Percentiles rank a stretch among this genome's conserved stretches.
phyloP scores from a whole-genome alignment of 768 basidiomycete species.

The Tricholoma terreum region DNA sequence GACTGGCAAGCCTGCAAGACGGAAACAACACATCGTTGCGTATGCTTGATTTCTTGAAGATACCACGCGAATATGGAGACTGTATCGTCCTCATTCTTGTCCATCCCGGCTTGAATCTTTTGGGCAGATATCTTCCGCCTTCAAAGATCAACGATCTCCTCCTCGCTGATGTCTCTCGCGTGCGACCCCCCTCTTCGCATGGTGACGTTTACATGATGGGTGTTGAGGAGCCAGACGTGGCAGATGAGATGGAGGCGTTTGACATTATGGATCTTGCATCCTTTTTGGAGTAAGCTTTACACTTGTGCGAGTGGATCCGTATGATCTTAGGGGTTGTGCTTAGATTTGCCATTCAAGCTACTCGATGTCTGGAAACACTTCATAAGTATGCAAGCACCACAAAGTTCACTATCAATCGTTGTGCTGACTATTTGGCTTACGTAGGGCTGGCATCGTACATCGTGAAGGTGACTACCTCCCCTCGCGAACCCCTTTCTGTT shows the following conservation, averaged over 20 bases:
- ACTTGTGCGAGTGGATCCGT: not conserved
- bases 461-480: conserved; percentile 50
- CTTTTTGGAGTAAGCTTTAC: conserved; percentile 60
- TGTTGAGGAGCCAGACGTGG: conserved; percentile 41
- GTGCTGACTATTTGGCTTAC: conserved; percentile 8
- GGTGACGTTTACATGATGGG: conserved; percentile 51
- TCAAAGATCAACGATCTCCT: conserved; percentile 65
- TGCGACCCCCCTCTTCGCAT: conserved; percentile 40
- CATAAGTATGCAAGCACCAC: conserved; percentile 44
- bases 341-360: conserved; percentile 75
- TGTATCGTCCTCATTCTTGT: conserved; percentile 68
- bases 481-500: not conserved
- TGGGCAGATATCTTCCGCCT: conserved; percentile 68
- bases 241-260: conserved; percentile 55
- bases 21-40: conserved; percentile 51
- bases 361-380: conserved; percentile 64
- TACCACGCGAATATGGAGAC: conserved; percentile 63
- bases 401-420: not conserved
- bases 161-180: conserved; percentile 49
- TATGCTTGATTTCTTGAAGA: conserved; percentile 63
- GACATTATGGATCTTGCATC: conserved; percentile 77
- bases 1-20: conserved; percentile 47
- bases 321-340: conserved; percentile 4
- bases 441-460: conserved; percentile 57
- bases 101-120: conserved; percentile 66